Evolutionary conservation across 163 green algal genomes (phyloP).

Genomic region (Trebouxia gelatinosa): DNA sequence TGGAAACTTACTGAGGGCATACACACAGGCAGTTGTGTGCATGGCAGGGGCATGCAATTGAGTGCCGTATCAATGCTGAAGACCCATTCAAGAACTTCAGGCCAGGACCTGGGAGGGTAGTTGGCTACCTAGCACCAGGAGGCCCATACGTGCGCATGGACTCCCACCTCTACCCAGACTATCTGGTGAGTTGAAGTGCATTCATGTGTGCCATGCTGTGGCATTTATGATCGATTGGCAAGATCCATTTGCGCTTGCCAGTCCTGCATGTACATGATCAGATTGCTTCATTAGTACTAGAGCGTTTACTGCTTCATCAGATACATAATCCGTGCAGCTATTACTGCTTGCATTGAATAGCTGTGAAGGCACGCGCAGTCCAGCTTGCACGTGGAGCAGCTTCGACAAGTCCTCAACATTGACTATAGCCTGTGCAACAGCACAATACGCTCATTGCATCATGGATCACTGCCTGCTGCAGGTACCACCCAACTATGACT

Average conservation of each 20-base stretch:
- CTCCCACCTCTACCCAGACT: slow-evolving; percentile 93
- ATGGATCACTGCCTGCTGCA: too few species aligned
- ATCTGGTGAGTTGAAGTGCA: slow-evolving; percentile 65
- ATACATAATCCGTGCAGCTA: too few species aligned
- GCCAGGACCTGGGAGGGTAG: slow-evolving; percentile 74
- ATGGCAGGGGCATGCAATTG: slow-evolving; percentile 85
- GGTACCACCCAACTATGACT: slow-evolving; percentile 97
- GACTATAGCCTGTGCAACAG: not conserved
- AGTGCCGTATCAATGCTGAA: slow-evolving; percentile 97
- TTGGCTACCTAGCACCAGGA: slow-evolving; percentile 74
- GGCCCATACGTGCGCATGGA: slow-evolving; percentile 95
- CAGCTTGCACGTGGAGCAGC: not conserved
- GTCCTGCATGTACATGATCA: too few species aligned
- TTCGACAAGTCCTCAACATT: too few species aligned
- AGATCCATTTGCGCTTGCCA: too few species aligned
- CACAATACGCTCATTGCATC: too few species aligned
- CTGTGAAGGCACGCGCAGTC: not conserved
- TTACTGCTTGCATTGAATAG: too few species aligned
- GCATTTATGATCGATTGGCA: too few species aligned
- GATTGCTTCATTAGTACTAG: too few species aligned
- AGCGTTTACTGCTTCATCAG: too few species aligned
- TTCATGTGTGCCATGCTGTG: not conserved
- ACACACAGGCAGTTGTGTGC: too few species aligned
- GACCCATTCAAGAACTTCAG: slow-evolving; percentile 97
- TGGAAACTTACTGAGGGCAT: too few species aligned